Evolutionary conservation across 768 basidiomycete genomes (phyloP), one percentile per base, ranked within the genome.

Genomic region (Tulasnella sp.): DNA sequence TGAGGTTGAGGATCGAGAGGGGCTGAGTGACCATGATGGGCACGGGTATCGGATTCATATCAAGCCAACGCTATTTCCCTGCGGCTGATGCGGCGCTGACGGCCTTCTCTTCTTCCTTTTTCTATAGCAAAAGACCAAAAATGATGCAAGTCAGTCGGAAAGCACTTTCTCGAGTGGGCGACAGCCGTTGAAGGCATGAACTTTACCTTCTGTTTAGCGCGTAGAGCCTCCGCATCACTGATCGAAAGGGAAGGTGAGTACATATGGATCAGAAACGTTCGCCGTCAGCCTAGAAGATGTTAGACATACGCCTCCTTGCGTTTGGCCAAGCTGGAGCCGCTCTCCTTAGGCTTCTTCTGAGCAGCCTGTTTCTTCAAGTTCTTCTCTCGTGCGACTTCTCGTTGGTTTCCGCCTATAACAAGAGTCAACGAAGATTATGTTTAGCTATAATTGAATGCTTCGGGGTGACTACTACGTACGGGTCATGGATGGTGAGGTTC

Each of bases 361-460:
- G 70, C 32, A 5, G 71, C 78, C 39, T 23, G 73, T 69, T 80
- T 80, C 72, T 80, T 80, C 79, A 74, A 73, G 16, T 80, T 79
- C 78, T 79, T 78, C n/a, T 48, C 57, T 32, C 79, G 79, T 61
- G 80, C 79, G 26, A 80, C 79, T 70, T 80, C 79, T 39, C 79
- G 70, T 55, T 80, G 79, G 51, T 80, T 80, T n/a, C 79, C 79
- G n/a, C 79, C 79, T 80, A 32, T 35, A 15, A 5, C 11, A 67
- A 61, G 32, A 35, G 51, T 2, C 23, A 13, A 7, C 55, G 18
- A 67, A 29, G n/a, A 5, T 16, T 20, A 72, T 72, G 26, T 71
- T 44, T 39, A 35, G 71, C 9, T 3, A 20, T 26, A 4, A 10
- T 42, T 5, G 39, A 42, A 5, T 11, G 35, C 15, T 37, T 2